Percentiles rank a stretch among this genome's conserved stretches.
These are phyloP conservation scores for Discostella pseudostelligera DNA, from an alignment of 108 stramenopile species.

Conservation along the genomic window DNA sequence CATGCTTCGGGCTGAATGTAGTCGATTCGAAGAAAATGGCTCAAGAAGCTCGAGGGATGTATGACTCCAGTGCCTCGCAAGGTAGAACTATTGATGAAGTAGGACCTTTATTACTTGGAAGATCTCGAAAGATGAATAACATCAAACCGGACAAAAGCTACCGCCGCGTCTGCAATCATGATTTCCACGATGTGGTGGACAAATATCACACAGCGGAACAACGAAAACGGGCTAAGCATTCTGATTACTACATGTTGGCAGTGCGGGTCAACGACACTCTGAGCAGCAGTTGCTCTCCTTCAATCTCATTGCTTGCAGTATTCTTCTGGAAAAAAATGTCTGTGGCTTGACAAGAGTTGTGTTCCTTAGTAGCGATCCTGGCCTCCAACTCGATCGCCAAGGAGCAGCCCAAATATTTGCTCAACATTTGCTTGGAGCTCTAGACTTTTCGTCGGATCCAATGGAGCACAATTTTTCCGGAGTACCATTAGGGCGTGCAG, in stretches of 20 bases:
- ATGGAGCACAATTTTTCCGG: slow-evolving; percentile 1
- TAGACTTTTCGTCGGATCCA: slow-evolving; percentile 28
- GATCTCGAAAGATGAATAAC: slow-evolving; percentile 25
- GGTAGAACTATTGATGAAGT: slow-evolving; percentile 10
- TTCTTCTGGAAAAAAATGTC: slow-evolving; percentile 43
- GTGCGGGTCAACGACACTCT: slow-evolving; percentile 48
- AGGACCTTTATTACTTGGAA: not conserved
- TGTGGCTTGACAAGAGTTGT: slow-evolving; percentile 31
- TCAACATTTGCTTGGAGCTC: slow-evolving; percentile 18
- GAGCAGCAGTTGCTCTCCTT: slow-evolving; percentile 23
- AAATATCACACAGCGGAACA: slow-evolving; percentile 53
- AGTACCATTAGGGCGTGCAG: slow-evolving; percentile 18
- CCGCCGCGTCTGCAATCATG: slow-evolving; percentile 37
- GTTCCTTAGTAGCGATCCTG: slow-evolving; percentile 3
- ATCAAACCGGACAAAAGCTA: slow-evolving; percentile 39
- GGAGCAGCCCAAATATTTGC: slow-evolving; percentile 9
- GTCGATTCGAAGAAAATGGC: slow-evolving; percentile 26
- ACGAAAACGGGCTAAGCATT: slow-evolving; percentile 1
- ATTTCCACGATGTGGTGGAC: slow-evolving; percentile 47
- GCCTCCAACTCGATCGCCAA: slow-evolving; percentile 7
- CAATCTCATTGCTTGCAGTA: slow-evolving; percentile 27
- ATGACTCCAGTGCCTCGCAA: not conserved
- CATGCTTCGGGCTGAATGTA: slow-evolving; percentile 31
- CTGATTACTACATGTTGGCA: slow-evolving; percentile 36
- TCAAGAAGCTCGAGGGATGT: slow-evolving; percentile 18